Conservation (phyloP, 148 eudicot species). For the Rhododendron henanense region DNA sequence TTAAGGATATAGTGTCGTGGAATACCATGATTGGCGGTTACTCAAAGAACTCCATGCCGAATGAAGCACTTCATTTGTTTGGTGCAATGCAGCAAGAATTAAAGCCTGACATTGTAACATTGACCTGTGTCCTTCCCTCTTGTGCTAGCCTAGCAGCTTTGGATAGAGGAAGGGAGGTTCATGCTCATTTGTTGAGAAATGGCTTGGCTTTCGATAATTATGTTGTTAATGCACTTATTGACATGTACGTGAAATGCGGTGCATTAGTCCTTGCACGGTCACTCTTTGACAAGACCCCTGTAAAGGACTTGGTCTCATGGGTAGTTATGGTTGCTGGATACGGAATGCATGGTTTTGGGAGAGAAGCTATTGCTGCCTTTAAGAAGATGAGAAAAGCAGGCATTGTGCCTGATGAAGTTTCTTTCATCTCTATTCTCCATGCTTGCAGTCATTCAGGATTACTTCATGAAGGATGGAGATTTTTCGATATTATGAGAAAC, state of each 20-base stretch:
- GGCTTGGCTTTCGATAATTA: conserved; percentile 33
- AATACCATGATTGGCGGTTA: conserved; percentile 66
- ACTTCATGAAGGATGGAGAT: conserved; percentile 46
- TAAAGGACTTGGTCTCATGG: conserved; percentile 59
- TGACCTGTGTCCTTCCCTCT: conserved; percentile 57
- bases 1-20: conserved; percentile 54
- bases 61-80: conserved; percentile 48
- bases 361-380: conserved; percentile 47
- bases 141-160: conserved; percentile 55
- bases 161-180: conserved; percentile 55
- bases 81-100: conserved; percentile 41
- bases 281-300: conserved; percentile 37
- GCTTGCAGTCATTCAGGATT: conserved; percentile 69
- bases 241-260: conserved; percentile 71
- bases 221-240: conserved; percentile 60
- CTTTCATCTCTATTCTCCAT: conserved; percentile 42
- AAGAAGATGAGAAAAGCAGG: conserved; percentile 42
- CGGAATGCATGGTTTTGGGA: conserved; percentile 57
- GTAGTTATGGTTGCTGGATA: conserved; percentile 65
- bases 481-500: conserved; percentile 41
- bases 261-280: conserved; percentile 37
- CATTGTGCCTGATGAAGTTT: conserved; percentile 42
- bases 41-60: conserved; percentile 48
- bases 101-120: conserved; percentile 50
- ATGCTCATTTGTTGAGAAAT: conserved; percentile 39